Conservation (phyloP, 2,329 filamentous ascomycete genomes). For the Ilyonectria destructans region DNA sequence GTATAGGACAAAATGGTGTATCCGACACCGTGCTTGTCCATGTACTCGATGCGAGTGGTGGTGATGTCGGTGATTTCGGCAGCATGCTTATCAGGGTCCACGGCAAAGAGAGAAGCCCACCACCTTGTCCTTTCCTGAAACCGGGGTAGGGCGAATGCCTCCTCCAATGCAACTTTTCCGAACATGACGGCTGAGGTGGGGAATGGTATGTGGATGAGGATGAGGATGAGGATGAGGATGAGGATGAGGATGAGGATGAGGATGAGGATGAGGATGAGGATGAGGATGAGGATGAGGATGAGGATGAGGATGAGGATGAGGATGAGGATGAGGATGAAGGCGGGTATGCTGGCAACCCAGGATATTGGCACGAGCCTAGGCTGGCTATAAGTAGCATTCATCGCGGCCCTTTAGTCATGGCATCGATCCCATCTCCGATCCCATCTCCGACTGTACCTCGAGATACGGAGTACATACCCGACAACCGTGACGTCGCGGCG, state of each 20-base stretch:
- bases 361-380: neutral
- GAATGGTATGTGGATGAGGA: neutral
- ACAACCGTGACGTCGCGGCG: neutral
- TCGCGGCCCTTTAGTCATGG: constrained; percentile 1
- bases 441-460: neutral
- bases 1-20: constrained; percentile 67
- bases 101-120: constrained; percentile 74
- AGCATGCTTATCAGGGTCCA: constrained; percentile 72
- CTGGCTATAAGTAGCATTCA: constrained; percentile 7
- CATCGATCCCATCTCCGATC: neutral
- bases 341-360: neutral
- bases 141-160: constrained; percentile 74
- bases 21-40: constrained; percentile 64
- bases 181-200: constrained; percentile 59
- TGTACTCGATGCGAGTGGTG: constrained; percentile 59
- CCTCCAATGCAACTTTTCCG: constrained; percentile 75
- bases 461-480: neutral
- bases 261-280: neutral
- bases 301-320: no score
- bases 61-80: constrained; percentile 66
- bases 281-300: neutral
- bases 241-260: no score
- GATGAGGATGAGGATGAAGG: neutral
- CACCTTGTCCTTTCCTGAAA: constrained; percentile 72
- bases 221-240: neutral